Percentiles rank a stretch among this genome's conserved stretches.
phyloP scores from a whole-genome alignment of 208 protist genomes.

The Naegleria lovaniensis region DNA sequence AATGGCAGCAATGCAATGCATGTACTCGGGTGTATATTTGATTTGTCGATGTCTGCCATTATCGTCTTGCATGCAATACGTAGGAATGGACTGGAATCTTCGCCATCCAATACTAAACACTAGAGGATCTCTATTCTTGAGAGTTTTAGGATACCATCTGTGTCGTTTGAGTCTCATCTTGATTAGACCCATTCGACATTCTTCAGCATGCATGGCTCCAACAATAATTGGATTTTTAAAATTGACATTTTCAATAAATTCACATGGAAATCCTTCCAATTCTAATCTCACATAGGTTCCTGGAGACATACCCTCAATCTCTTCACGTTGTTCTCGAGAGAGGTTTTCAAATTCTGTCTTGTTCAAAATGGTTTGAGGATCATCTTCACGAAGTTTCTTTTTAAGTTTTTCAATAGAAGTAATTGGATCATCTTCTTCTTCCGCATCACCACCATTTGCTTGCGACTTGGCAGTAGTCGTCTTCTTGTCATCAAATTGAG shows the following conservation, averaged over 20 bases:
- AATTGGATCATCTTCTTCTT: constrained; percentile 33
- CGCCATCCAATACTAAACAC: constrained; percentile 98
- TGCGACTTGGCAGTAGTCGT: constrained; percentile 4
- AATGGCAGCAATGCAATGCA: constrained; percentile 96
- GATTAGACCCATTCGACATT: constrained; percentile 88
- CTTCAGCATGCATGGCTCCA: constrained; percentile 83
- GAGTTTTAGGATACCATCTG: constrained; percentile 93
- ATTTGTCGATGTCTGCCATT: constrained; percentile 91
- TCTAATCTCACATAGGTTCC: constrained; percentile 93
- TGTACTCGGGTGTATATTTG: constrained; percentile 99
- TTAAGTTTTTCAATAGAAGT: not conserved
- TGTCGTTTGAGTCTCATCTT: constrained; percentile 93
- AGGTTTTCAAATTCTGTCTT: constrained; percentile 15
- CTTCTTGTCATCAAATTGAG: not conserved
- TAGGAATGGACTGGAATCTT: constrained; percentile 87
- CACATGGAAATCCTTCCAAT: constrained; percentile 80
- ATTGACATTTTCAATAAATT: constrained; percentile 86
- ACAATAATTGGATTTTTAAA: constrained; percentile 73
- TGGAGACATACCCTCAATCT: constrained; percentile 72
- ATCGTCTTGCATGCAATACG: constrained; percentile 87
- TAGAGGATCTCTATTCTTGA: constrained; percentile 97
- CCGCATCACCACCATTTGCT: not conserved
- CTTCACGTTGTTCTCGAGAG: not conserved
- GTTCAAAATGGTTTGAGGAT: constrained; percentile 26
- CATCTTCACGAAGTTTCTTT: constrained; percentile 19